These are phyloP conservation scores for Hericium rajendrae DNA, from an alignment of 768 basidiomycete species.

Conservation along the genomic window DNA sequence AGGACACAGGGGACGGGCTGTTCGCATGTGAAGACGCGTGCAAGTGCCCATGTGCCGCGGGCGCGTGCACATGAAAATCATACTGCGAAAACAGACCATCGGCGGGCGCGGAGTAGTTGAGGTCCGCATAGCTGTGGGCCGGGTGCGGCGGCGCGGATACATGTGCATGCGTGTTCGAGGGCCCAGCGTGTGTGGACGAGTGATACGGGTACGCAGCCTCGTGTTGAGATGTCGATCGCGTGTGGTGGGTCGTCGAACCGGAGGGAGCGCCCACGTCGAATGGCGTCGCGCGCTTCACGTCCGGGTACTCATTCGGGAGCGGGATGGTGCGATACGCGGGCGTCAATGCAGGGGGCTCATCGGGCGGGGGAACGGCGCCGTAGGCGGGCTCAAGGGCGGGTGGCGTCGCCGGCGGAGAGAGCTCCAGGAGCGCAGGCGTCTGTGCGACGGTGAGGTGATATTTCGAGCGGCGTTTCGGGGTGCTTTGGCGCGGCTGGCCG, in stretches of 20 bases:
- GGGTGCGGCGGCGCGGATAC: too few species aligned
- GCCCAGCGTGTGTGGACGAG: neutral
- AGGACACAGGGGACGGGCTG: slow-evolving; percentile 13
- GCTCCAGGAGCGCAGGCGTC: neutral
- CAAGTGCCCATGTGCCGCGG: too few species aligned
- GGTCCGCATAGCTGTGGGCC: too few species aligned
- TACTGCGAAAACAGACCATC: too few species aligned
- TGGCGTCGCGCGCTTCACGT: neutral
- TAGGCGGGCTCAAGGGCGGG: slow-evolving; percentile 11
- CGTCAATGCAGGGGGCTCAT: slow-evolving; percentile 4
- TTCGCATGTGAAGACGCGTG: slow-evolving; percentile 1
- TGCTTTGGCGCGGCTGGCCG: slow-evolving; percentile 1
- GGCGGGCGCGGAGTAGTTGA: too few species aligned
- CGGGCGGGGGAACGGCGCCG: slow-evolving; percentile 4
- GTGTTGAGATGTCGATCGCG: neutral
- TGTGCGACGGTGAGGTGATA: slow-evolving; percentile 6
- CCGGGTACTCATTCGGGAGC: slow-evolving; percentile 19
- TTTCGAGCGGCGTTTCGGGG: slow-evolving; percentile 8
- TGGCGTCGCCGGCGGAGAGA: slow-evolving; percentile 16
- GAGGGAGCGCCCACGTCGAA: neutral
- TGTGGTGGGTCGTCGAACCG: neutral
- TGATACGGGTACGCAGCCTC: slow-evolving; percentile 5
- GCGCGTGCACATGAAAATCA: too few species aligned
- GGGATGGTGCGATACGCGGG: slow-evolving; percentile 6
- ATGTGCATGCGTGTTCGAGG: too few species aligned